Conservation (phyloP, 192 early-diverging fungal genomes). For the Funneliformis mosseae region DNA sequence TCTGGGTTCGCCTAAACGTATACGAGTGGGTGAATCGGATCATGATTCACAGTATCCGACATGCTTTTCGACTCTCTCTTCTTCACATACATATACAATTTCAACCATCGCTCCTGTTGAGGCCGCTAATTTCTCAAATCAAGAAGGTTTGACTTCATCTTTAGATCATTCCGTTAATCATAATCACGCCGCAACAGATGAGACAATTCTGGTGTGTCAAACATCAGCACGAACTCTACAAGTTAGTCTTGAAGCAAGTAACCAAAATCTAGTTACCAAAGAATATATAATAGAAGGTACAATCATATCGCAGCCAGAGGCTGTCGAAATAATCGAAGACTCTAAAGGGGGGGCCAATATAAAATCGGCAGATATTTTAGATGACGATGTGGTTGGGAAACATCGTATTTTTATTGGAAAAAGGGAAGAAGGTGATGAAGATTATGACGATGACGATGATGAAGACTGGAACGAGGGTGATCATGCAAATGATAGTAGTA, state of each 20-base stretch:
- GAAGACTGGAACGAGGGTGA: slow-evolving; percentile 37
- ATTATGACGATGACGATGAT: slow-evolving; percentile 48
- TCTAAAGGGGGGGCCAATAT: background rate
- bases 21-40: slow-evolving; percentile 25
- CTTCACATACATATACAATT: slow-evolving; percentile 19
- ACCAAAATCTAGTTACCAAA: slow-evolving; percentile 1
- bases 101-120: slow-evolving; percentile 20
- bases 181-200: background rate
- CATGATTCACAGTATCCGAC: slow-evolving; percentile 13
- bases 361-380: background rate
- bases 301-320: background rate
- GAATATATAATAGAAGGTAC: background rate
- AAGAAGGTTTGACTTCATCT: slow-evolving; percentile 7
- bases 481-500: slow-evolving; percentile 23
- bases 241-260: background rate
- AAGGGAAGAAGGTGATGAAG: too few relatives aligned
- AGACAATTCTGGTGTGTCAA: background rate
- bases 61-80: slow-evolving; percentile 1
- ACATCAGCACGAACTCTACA: background rate
- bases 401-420: slow-evolving; percentile 17
- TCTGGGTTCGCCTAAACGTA: slow-evolving; percentile 14
- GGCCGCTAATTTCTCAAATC: background rate
- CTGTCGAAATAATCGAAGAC: background rate
- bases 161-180: background rate
- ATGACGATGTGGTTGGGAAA: slow-evolving; percentile 17